A percentile compares a stretch with the other conserved stretches of the same genome.
Conservation (phyloP, 768 basidiomycete genomes). For the Lactifluus hygrophoroides region DNA sequence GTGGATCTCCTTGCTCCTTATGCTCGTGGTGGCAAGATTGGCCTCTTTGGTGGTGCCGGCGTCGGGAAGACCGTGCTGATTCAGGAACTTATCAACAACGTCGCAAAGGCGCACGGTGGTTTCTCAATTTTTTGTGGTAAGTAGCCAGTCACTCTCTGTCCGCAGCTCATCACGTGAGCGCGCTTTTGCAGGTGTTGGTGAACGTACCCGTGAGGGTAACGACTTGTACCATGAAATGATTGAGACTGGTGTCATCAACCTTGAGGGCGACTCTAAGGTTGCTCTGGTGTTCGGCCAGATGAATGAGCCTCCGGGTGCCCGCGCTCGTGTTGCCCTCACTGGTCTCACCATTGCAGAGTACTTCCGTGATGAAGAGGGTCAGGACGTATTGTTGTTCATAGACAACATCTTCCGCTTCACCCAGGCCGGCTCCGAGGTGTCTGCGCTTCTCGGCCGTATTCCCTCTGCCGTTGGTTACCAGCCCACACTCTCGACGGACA, state of each 20-base stretch:
- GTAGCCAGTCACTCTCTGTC: background rate
- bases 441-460: conserved; percentile 99
- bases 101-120: conserved; percentile 99
- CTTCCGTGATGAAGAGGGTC: conserved; percentile 99
- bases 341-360: conserved; percentile 99
- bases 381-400: conserved; percentile 99
- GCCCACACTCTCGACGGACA: conserved; percentile 98
- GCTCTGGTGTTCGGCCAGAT: conserved; percentile 99
- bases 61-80: conserved; percentile 99
- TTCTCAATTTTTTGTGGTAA: conserved; percentile 98
- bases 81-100: conserved; percentile 99
- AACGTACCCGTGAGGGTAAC: conserved; percentile 99
- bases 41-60: conserved; percentile 99
- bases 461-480: conserved; percentile 99
- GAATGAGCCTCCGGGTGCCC: conserved; percentile 99
- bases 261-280: conserved; percentile 99
- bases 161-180: background rate
- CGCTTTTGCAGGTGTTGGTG: conserved; percentile 76
- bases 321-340: conserved; percentile 99
- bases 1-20: conserved; percentile 99
- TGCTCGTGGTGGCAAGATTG: conserved; percentile 99
- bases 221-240: conserved; percentile 99
- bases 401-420: conserved; percentile 99
- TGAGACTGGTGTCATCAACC: conserved; percentile 99
- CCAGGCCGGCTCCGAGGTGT: conserved; percentile 99